Percentiles rank a stretch among this genome's conserved stretches.
Conservation (phyloP, 1,284 basidiomycete species). For the Melampsora medusae region DNA sequence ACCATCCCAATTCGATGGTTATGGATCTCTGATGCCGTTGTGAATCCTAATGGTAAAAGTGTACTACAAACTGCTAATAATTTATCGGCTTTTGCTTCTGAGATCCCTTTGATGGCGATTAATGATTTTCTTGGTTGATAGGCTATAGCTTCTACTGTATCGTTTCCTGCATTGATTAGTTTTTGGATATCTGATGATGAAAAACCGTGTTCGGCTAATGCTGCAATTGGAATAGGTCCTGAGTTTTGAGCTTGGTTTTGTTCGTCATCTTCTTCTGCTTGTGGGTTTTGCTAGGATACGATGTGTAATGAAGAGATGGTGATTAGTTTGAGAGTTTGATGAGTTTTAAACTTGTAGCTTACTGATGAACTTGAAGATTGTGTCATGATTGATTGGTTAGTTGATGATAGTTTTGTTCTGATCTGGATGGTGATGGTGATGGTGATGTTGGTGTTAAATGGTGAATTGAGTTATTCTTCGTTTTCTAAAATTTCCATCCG, state of each 20-base stretch:
- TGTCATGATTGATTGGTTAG: neutral
- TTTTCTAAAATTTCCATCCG: too few species aligned
- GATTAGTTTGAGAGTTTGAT: neutral
- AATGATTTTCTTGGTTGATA: slow-evolving; percentile 95
- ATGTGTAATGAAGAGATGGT: neutral
- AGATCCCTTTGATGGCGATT: slow-evolving; percentile 91
- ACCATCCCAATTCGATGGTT: slow-evolving; percentile 92
- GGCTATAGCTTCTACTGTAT: slow-evolving; percentile 93
- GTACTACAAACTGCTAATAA: slow-evolving; percentile 83
- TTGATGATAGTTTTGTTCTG: neutral
- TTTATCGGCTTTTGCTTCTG: slow-evolving; percentile 96
- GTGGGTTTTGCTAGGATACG: slow-evolving; percentile 13
- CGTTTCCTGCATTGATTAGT: slow-evolving; percentile 83
- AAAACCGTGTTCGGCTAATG: slow-evolving; percentile 74
- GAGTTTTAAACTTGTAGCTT: neutral
- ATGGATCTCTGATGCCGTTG: slow-evolving; percentile 96
- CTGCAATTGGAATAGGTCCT: slow-evolving; percentile 33
- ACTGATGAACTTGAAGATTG: slow-evolving; percentile 7
- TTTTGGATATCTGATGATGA: slow-evolving; percentile 91
- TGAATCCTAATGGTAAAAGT: slow-evolving; percentile 94
- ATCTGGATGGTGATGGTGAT: neutral
- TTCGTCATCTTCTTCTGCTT: slow-evolving; percentile 33
- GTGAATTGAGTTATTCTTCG: too few species aligned
- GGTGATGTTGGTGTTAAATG: neutral
- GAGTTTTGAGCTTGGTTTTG: neutral